phyloP scores from a whole-genome alignment of 2,329 filamentous ascomycete species.

The Sporothrix mexicana region DNA sequence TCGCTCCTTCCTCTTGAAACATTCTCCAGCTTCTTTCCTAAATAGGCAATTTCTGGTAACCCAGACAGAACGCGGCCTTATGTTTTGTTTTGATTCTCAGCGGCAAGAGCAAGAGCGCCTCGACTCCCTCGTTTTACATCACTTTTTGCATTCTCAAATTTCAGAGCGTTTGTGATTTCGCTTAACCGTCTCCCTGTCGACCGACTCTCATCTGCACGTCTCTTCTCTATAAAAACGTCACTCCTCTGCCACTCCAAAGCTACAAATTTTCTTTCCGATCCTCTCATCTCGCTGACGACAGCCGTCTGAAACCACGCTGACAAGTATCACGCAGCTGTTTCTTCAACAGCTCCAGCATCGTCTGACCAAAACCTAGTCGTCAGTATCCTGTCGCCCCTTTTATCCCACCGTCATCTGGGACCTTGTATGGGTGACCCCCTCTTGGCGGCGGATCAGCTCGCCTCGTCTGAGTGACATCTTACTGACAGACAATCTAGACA shows the following conservation, averaged over 20 bases:
- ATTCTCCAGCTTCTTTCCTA: conserved; percentile 20
- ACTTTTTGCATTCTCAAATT: neutral
- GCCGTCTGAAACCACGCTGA: conserved; percentile 1
- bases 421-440: too few species aligned
- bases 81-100: neutral
- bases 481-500: neutral
- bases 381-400: neutral
- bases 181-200: neutral
- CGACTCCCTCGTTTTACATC: neutral
- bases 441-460: too few species aligned
- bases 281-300: neutral
- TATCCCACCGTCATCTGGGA: neutral
- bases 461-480: too few species aligned
- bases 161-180: neutral
- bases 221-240: neutral
- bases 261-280: neutral
- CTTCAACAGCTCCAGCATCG: neutral
- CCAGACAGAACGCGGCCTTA: neutral
- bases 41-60: conserved; percentile 4
- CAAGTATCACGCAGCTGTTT: conserved; percentile 18
- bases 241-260: neutral
- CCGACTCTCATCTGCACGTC: neutral
- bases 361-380: neutral
- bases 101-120: neutral
- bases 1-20: conserved; percentile 13